phyloP scores from a whole-genome alignment of 345 rosid genomes.

The Atalantia buxifolia region DNA sequence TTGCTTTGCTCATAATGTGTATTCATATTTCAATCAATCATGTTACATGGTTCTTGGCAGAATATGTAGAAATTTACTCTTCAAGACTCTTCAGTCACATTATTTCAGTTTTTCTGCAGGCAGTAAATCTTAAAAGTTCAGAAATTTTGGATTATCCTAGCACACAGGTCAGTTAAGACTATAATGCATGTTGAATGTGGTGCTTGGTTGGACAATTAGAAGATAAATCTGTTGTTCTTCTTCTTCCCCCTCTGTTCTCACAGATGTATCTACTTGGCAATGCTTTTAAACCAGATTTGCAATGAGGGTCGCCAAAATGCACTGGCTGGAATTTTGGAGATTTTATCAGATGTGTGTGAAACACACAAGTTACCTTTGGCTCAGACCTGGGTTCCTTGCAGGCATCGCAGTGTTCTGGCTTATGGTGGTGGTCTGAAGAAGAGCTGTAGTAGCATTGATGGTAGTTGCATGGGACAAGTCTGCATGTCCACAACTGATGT shows the following conservation, averaged over 20 bases:
- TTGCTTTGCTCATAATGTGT: neutral
- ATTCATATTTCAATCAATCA: neutral
- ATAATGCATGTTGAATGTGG: conserved; percentile 18
- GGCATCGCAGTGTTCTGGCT: conserved; percentile 80
- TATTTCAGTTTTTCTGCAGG: conserved; percentile 58
- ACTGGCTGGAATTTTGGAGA: conserved; percentile 85
- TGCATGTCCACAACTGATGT: conserved; percentile 94
- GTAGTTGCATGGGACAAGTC: conserved; percentile 81
- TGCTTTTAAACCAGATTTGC: conserved; percentile 73
- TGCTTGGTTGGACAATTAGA: conserved; percentile 29
- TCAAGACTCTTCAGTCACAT: conserved; percentile 31
- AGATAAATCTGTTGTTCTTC: conserved; percentile 19
- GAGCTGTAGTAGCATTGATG: conserved; percentile 84
- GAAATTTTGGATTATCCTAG: conserved; percentile 68
- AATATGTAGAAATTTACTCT: neutral
- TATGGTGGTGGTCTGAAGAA: conserved; percentile 87
- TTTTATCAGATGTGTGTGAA: conserved; percentile 79
- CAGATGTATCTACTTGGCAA: conserved; percentile 34
- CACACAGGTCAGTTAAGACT: conserved; percentile 57
- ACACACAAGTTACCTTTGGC: conserved; percentile 87
- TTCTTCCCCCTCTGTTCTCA: conserved; percentile 35
- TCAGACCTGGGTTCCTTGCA: conserved; percentile 98
- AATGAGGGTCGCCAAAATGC: conserved; percentile 87
- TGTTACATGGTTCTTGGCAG: neutral
- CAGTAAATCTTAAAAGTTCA: conserved; percentile 87